Evolutionary conservation across 1,284 basidiomycete species (phyloP), one percentile per base, ranked within the genome.

Genomic region (Trichosporon sp.): DNA sequence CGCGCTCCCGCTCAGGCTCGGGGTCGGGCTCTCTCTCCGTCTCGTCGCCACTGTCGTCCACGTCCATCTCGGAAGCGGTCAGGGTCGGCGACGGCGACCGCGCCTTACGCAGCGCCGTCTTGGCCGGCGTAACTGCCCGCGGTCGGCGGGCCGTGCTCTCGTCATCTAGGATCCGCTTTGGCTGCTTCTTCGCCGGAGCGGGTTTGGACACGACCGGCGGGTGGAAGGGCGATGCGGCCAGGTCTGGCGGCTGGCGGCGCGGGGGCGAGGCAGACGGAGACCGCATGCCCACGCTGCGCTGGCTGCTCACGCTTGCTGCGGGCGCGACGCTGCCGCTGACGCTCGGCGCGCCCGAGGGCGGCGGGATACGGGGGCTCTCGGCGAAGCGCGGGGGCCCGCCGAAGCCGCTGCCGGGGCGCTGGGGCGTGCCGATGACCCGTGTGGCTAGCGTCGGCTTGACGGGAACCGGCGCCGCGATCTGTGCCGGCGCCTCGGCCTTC

Each of bases 371-470:
- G 59, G 34, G 62, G 34, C 33, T 61, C 27, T 52, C 56, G 11
- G 76, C 73, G 67, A 79, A 79, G 44, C 73, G 68, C 2, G 77
- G 77, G 23, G 77, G 77, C 5, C 77, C 77, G 9, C 72, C 61
- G 63, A 79, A 79, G 0, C 76, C 75, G 16, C 73, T 73, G 11
- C 60, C 64, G 16, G 70, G 37, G 60, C 59, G 66, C 21, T 65
- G 16, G 0, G 67, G 63, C 3, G 63, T 52, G 33, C 58, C 61
- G 11, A 64, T 25, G 7, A 65, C 31, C 61, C 58, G 34, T 62
- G 65, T 46, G 11, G 33, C 59, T 34, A 61, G 31, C 3, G 33
- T 60, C 6, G 67, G 52, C 19, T 63, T 19, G 1, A 65, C 32
- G 19, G 61, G 46, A 1, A 57, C 29, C 25, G 67, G 52, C 16